Evolutionary conservation across 148 eudicot species (phyloP), one percentile per base, ranked within the genome.

Genomic region (Fagopyrum homotropicum): DNA sequence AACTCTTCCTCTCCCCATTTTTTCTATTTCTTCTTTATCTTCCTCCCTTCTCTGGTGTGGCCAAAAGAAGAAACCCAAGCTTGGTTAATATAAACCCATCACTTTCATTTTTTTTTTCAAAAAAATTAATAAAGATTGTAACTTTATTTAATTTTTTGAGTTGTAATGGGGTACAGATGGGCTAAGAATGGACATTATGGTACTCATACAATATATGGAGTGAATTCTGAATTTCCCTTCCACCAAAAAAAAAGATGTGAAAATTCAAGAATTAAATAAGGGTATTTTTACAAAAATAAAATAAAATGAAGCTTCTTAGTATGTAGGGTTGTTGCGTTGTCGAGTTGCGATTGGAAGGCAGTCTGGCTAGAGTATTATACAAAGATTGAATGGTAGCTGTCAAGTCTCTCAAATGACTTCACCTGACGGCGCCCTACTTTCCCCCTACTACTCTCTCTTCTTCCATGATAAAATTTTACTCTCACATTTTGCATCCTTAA

Each of bases 1-100:
- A 26, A 84, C 84, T 19, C 82, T 84, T 47, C 87, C 87, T 75
- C 87, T 81, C 45, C 87, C 87, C 87, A 84, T 84, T 47, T n/a
- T 48, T 35, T 30, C 2, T 35, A 35, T 35, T 35, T 45, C n/a
- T 57, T 43, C 12, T 52, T 57, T 26, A 22, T 48, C 19, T 54
- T 73, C 61, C n/a, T 73, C 60, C 52, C 74, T 22, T 45, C 74
- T 49, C 56, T 45, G 48, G 73, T 46, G 50, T 71, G 50, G 73
- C 73, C 50, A 71, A 71, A 71, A 43, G 52, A 47, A 47, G 73
- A 71, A 71, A 71, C 43, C 30, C 70, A 29, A 64, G 40, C 26
- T 4, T 9, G 45, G 15, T 64, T 29, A 64, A 30, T 64, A 64
- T 29, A 29, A 64, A 29, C 16, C 22, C 7, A n/a, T 55, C 14